Evolutionary conservation across 352 stramenopile genomes (phyloP).

Genomic region (Aphanomyces astaci): DNA sequence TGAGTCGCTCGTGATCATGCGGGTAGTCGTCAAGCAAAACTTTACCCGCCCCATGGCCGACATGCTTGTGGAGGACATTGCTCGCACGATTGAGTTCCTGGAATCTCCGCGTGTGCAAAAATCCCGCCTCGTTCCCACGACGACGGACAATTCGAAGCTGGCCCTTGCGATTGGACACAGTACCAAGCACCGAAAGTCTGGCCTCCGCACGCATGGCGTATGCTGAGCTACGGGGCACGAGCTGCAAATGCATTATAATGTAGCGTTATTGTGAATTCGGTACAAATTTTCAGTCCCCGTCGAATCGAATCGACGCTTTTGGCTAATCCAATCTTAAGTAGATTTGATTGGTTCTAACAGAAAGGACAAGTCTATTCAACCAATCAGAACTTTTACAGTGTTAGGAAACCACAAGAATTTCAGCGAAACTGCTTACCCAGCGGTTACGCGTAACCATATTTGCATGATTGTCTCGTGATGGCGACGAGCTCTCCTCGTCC

Average conservation of each 20-base stretch:
- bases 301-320: no score
- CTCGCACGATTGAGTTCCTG: conserved; percentile 72
- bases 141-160: background rate
- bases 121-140: background rate
- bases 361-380: no score
- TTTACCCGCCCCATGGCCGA: conserved; percentile 83
- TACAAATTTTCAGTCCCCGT: no score
- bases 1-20: conserved; percentile 83
- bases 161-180: conserved; percentile 28
- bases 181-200: conserved; percentile 65
- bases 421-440: no score
- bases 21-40: conserved; percentile 87
- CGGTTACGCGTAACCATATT: no score
- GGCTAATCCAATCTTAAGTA: no score
- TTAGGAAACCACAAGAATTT: no score
- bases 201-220: conserved; percentile 69
- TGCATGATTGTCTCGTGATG: background rate
- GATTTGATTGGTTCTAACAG: no score
- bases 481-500: background rate
- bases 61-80: conserved; percentile 81
- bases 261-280: no score
- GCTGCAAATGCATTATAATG: no score
- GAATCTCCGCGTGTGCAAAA: conserved; percentile 26
- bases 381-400: no score
- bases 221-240: no score